Percentiles rank a stretch among this genome's conserved stretches.
Conservation (phyloP, 2,329 filamentous ascomycete genomes). For the Rachicladosporium sp. region DNA sequence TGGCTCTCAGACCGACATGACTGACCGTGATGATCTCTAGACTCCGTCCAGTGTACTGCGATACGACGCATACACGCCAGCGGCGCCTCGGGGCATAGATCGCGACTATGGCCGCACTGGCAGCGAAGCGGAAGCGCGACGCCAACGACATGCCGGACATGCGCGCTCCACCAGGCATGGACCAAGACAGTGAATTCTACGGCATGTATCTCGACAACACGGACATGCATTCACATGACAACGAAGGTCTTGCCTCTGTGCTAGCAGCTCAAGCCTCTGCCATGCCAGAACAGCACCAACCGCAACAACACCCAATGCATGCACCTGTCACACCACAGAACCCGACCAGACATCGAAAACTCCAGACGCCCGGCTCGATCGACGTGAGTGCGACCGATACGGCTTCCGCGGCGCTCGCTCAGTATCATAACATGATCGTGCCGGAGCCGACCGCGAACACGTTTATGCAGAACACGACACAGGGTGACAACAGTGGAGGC, state of each 20-base stretch:
- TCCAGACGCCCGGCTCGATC: constrained; percentile 7
- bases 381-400: constrained; percentile 43
- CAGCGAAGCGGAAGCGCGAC: constrained; percentile 34
- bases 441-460: constrained; percentile 43
- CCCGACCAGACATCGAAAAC: background rate
- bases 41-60: too few relatives aligned
- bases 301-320: background rate
- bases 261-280: constrained; percentile 25
- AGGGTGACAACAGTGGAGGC: constrained; percentile 7
- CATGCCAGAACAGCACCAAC: constrained; percentile 18
- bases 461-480: constrained; percentile 22
- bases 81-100: too few relatives aligned
- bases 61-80: too few relatives aligned
- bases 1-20: too few relatives aligned
- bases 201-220: constrained; percentile 25
- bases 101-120: constrained; percentile 14
- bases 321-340: background rate
- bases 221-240: constrained; percentile 21
- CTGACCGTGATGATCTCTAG: too few relatives aligned
- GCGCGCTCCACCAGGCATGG: constrained; percentile 23
- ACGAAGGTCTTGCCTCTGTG: constrained; percentile 14
- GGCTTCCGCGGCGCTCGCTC: constrained; percentile 43
- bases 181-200: constrained; percentile 16
- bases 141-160: constrained; percentile 29
- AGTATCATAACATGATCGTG: constrained; percentile 44